Conservation (phyloP, 2,329 filamentous ascomycete genomes). For the Monosporascus sp. region DNA sequence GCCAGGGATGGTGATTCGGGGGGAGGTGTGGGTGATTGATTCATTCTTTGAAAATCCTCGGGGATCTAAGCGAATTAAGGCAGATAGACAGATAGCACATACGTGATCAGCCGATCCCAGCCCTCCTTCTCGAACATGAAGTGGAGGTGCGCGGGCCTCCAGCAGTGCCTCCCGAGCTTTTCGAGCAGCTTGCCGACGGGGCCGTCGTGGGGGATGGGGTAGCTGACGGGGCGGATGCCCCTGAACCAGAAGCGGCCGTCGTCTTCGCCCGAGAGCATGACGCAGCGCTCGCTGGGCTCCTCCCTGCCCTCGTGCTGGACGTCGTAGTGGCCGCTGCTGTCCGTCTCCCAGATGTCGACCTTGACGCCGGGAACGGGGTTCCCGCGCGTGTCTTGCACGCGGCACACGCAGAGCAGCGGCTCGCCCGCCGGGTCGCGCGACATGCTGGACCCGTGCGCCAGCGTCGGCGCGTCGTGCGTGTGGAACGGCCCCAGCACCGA, state of each 20-base stretch:
- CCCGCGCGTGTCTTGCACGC: constrained; percentile 58
- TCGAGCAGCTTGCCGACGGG: constrained; percentile 70
- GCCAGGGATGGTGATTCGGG: too few relatives aligned
- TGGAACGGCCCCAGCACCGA: constrained; percentile 80
- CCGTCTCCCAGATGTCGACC: constrained; percentile 82
- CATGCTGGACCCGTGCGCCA: constrained; percentile 54
- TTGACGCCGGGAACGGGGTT: constrained; percentile 59
- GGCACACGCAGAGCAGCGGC: constrained; percentile 68
- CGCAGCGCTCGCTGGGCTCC: constrained; percentile 63
- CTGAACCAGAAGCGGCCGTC: constrained; percentile 80
- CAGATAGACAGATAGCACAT: too few relatives aligned
- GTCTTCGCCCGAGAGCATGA: constrained; percentile 58
- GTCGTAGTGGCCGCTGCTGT: constrained; percentile 75
- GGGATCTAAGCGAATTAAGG: too few relatives aligned
- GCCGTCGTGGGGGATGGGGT: constrained; percentile 79
- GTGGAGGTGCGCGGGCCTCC: constrained; percentile 73
- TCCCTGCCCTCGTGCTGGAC: constrained; percentile 65
- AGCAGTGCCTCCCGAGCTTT: constrained; percentile 66
- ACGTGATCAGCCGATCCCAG: constrained; percentile 76
- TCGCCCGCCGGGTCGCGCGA: constrained; percentile 64
- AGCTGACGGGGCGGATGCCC: constrained; percentile 77
- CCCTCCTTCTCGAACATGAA: constrained; percentile 83
- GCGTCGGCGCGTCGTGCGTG: constrained; percentile 64
- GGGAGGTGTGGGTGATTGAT: too few relatives aligned
- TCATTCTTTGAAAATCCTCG: too few relatives aligned